Percentiles rank a stretch among this genome's conserved stretches.
Conservation (phyloP, 495 filamentous ascomycete species). For the Penicillium ucsense region DNA sequence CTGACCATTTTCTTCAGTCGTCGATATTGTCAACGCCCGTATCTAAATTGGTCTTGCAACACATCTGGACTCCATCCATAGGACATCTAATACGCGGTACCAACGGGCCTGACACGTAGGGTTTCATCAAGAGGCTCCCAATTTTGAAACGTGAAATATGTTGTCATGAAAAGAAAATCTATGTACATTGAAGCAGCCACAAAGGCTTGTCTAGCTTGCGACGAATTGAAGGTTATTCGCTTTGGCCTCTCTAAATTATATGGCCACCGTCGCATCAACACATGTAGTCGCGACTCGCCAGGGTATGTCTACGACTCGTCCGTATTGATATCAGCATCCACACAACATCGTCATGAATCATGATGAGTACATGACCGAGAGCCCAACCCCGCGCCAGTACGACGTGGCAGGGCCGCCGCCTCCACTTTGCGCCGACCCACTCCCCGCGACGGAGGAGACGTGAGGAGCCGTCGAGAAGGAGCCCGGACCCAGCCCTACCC, state of each 20-base stretch:
- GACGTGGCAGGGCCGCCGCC: conserved; percentile 55
- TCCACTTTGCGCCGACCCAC: conserved; percentile 46
- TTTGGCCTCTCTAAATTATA: too few species aligned
- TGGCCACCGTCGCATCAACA: not conserved
- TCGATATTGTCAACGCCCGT: conserved; percentile 58
- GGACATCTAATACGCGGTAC: not conserved
- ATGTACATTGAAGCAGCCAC: conserved; percentile 22
- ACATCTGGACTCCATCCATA: conserved; percentile 14
- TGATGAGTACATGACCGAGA: conserved; percentile 88
- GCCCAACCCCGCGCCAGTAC: conserved; percentile 55
- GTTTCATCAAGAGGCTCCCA: conserved; percentile 7
- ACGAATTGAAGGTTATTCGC: conserved; percentile 2
- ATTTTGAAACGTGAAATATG: conserved; percentile 19
- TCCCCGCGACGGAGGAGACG: conserved; percentile 12
- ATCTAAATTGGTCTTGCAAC: conserved; percentile 25
- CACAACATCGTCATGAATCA: conserved; percentile 31
- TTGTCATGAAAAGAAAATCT: conserved; percentile 24
- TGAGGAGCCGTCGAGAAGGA: conserved; percentile 31
- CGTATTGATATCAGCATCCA: not conserved
- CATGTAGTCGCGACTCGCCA: not conserved
- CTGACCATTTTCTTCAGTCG: conserved; percentile 30
- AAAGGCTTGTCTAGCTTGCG: conserved; percentile 10
- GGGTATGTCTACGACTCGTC: not conserved
- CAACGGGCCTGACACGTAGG: not conserved
- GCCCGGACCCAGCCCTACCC: conserved; percentile 57